These are phyloP conservation scores for Chytriomyces hyalinus DNA, from an alignment of 192 early-diverging fungal species.

Conservation along the genomic window DNA sequence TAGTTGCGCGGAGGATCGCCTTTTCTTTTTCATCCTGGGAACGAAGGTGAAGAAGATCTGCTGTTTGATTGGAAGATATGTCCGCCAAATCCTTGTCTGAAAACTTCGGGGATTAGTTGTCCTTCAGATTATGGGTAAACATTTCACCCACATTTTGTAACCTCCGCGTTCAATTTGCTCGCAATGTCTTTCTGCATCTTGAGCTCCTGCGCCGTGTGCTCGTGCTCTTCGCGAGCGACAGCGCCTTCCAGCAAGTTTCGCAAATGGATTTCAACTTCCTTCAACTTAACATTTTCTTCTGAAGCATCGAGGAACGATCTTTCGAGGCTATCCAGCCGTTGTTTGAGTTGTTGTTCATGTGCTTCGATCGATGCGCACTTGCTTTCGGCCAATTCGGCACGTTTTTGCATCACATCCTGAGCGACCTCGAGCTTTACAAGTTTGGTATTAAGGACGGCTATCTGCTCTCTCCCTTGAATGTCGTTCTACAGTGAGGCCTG, in stretches of 20 bases:
- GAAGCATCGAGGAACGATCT: constrained; percentile 48
- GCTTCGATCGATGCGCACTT: constrained; percentile 35
- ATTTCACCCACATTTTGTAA: constrained; percentile 44
- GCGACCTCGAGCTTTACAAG: constrained; percentile 40
- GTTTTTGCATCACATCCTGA: constrained; percentile 46
- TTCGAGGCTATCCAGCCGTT: constrained; percentile 41
- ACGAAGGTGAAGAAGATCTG: constrained; percentile 49
- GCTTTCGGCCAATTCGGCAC: constrained; percentile 50
- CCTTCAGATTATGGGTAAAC: not conserved
- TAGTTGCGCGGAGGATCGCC: constrained; percentile 47
- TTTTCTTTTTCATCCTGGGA: constrained; percentile 53
- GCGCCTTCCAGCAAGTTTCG: constrained; percentile 43
- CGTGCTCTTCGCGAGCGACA: constrained; percentile 35
- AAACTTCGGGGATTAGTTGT: not conserved
- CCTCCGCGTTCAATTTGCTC: constrained; percentile 36
- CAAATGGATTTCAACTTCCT: constrained; percentile 43
- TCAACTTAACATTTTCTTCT: constrained; percentile 42
- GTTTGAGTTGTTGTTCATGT: constrained; percentile 35
- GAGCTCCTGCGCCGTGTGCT: constrained; percentile 30
- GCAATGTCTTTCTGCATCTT: constrained; percentile 34
- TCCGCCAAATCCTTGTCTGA: constrained; percentile 56
- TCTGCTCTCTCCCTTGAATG: constrained; percentile 23
- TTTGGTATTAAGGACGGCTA: constrained; percentile 16
- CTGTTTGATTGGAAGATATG: constrained; percentile 53
- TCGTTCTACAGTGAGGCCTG: constrained; percentile 20